These are phyloP conservation scores for Pleurotus djamor DNA, from an alignment of 768 basidiomycete species.

Conservation along the genomic window DNA sequence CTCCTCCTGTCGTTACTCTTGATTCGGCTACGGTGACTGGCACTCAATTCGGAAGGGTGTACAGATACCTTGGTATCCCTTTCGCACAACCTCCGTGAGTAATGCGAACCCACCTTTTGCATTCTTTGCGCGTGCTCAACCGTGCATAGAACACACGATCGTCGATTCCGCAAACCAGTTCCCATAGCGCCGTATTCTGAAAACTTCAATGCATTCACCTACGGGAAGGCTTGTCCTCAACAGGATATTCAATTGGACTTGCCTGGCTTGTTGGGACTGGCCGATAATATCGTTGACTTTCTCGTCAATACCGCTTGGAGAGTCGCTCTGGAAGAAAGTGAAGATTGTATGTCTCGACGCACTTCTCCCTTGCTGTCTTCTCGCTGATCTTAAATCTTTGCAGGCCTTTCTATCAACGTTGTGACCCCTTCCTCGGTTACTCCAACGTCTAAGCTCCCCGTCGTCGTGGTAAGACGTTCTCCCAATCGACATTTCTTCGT, in stretches of 20 bases:
- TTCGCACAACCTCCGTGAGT: background rate
- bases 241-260: constrained; percentile 13
- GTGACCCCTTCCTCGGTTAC: constrained; percentile 33
- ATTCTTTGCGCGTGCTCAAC: background rate
- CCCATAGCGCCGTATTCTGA: background rate
- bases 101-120: background rate
- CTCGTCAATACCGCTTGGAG: constrained; percentile 24
- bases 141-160: background rate
- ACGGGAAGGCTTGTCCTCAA: background rate
- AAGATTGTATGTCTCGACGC: constrained; percentile 36
- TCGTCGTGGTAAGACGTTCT: constrained; percentile 40
- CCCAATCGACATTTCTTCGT: background rate
- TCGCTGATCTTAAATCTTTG: too few relatives aligned
- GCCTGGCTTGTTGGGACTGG: constrained; percentile 23
- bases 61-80: background rate
- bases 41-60: background rate
- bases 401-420: constrained; percentile 48
- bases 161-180: background rate
- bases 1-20: background rate
- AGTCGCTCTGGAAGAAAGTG: constrained; percentile 24
- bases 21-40: background rate
- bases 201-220: background rate
- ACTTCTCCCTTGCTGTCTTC: background rate
- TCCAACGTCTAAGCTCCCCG: constrained; percentile 38
- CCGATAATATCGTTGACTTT: constrained; percentile 23